A percentile compares a stretch with the other conserved stretches of the same genome.
Evolutionary conservation across 129 eudicot species (phyloP).

Genomic region (Kitagawia praeruptora): DNA sequence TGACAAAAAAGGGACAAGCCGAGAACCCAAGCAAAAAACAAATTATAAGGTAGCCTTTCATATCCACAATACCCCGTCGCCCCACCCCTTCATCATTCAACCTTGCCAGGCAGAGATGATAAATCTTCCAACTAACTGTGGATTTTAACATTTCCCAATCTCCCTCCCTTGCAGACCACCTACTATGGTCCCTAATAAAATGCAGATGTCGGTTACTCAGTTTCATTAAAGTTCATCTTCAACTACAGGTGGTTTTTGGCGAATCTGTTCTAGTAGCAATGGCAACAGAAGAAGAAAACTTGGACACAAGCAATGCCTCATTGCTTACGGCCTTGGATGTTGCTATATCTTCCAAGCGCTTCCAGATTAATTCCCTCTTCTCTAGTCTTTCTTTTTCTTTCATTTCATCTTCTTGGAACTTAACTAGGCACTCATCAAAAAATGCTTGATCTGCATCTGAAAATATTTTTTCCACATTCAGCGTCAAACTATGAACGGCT

Average conservation of each 20-base stretch:
- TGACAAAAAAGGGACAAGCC: constrained; percentile 16
- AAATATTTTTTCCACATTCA: constrained; percentile 51
- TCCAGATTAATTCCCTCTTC: constrained; percentile 44
- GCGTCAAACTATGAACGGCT: constrained; percentile 60
- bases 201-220: background rate
- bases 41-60: background rate
- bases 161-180: constrained; percentile 3
- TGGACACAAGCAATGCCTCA: constrained; percentile 30
- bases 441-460: constrained; percentile 47
- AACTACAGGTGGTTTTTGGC: constrained; percentile 16
- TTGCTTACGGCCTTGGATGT: constrained; percentile 22
- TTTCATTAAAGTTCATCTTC: constrained; percentile 3
- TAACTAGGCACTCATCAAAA: constrained; percentile 46
- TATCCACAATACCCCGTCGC: constrained; percentile 11
- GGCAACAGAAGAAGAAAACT: constrained; percentile 30
- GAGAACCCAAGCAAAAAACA: constrained; percentile 21
- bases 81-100: constrained; percentile 13
- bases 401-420: constrained; percentile 44
- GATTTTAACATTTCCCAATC: too few species aligned
- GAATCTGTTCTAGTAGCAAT: constrained; percentile 19
- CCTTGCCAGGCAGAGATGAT: background rate
- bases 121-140: background rate
- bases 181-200: constrained; percentile 5
- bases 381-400: constrained; percentile 39
- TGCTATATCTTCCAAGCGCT: constrained; percentile 37